Conservation (phyloP, 345 rosid species). For the Stellera chamaejasme region DNA sequence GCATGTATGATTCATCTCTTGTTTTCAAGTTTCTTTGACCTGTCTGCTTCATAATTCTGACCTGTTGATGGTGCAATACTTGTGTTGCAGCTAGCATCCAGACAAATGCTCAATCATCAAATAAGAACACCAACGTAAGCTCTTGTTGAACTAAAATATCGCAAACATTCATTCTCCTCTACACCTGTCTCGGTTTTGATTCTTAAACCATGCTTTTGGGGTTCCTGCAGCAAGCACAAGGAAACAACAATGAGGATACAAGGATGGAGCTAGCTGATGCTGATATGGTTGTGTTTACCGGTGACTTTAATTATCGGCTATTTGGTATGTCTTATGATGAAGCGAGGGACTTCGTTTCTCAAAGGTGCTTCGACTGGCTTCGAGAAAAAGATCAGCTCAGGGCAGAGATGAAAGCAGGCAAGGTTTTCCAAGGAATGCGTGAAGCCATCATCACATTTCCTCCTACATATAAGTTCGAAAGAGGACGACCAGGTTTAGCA, state of each 20-base stretch:
- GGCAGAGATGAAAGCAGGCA: constrained; percentile 88
- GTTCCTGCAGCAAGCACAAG: constrained; percentile 29
- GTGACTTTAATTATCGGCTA: constrained; percentile 89
- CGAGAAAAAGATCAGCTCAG: constrained; percentile 89
- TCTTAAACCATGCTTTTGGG: neutral
- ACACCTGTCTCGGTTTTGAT: neutral
- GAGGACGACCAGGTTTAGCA: constrained; percentile 73
- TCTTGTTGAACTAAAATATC: constrained; percentile 2
- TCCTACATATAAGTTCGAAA: constrained; percentile 91
- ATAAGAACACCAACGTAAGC: constrained; percentile 48
- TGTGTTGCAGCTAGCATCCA: constrained; percentile 77
- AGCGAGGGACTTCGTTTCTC: constrained; percentile 96
- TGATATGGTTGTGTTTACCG: constrained; percentile 85
- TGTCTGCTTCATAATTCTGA: constrained; percentile 72
- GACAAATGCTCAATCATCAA: constrained; percentile 33
- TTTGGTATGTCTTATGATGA: constrained; percentile 92
- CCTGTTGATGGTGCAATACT: constrained; percentile 40
- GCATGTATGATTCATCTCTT: constrained; percentile 76
- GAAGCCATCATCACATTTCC: constrained; percentile 85
- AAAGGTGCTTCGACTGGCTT: constrained; percentile 92
- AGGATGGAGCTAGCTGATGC: constrained; percentile 80
- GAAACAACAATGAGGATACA: constrained; percentile 40
- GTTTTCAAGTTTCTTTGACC: constrained; percentile 63
- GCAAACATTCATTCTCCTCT: neutral
- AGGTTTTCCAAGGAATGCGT: constrained; percentile 94